These are phyloP conservation scores for Calocera viscosa DNA, from an alignment of 768 basidiomycete genomes.

Conservation along the genomic window DNA sequence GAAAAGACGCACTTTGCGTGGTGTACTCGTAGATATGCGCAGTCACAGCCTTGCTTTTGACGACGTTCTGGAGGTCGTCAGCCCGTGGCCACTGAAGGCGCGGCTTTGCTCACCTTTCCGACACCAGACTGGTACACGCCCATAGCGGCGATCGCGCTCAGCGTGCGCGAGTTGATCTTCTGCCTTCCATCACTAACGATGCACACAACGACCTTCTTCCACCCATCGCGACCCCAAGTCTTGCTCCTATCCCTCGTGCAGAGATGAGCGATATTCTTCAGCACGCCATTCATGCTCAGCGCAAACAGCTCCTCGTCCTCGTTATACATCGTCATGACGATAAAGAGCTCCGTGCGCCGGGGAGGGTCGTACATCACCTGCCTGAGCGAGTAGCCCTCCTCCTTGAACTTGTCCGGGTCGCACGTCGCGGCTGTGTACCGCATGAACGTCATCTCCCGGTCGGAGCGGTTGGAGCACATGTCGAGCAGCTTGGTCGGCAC, in stretches of 20 bases:
- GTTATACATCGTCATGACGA: slow-evolving; percentile 98
- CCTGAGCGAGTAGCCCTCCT: slow-evolving; percentile 70
- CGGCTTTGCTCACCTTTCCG: slow-evolving; percentile 48
- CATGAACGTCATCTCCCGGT: slow-evolving; percentile 91
- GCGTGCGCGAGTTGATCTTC: slow-evolving; percentile 73
- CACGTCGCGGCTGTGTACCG: slow-evolving; percentile 91
- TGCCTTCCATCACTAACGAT: slow-evolving; percentile 76
- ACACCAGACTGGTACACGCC: slow-evolving; percentile 91
- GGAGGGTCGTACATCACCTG: slow-evolving; percentile 88
- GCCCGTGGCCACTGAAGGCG: neutral
- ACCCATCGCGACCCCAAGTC: slow-evolving; percentile 95
- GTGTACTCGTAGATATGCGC: slow-evolving; percentile 94
- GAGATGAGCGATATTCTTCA: slow-evolving; percentile 84
- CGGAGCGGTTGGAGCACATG: slow-evolving; percentile 60
- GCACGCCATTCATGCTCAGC: slow-evolving; percentile 89
- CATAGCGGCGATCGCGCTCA: slow-evolving; percentile 83
- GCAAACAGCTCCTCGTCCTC: slow-evolving; percentile 79
- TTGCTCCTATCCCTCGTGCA: slow-evolving; percentile 76
- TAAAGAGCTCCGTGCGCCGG: slow-evolving; percentile 83
- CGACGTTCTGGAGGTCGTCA: slow-evolving; percentile 40
- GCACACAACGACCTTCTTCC: slow-evolving; percentile 96
- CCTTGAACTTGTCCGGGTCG: slow-evolving; percentile 86
- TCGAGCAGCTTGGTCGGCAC: slow-evolving; percentile 86
- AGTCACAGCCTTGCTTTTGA: slow-evolving; percentile 69
- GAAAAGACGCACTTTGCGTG: slow-evolving; percentile 54